These are phyloP conservation scores for Schizochytrium sp. DNA, from an alignment of 108 stramenopile species.

Conservation along the genomic window DNA sequence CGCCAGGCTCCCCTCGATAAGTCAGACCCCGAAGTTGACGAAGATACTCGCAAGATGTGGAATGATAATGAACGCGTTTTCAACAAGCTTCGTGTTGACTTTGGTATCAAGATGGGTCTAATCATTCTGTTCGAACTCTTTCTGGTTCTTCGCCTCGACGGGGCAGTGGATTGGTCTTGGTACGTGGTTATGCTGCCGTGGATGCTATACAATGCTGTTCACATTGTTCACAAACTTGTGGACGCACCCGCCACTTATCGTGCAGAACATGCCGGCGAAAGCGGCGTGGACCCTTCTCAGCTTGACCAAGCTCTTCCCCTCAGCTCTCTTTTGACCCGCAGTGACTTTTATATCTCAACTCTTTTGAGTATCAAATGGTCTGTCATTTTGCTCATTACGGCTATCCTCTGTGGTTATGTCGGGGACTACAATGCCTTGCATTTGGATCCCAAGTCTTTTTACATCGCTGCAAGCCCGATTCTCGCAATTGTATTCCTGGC, in stretches of 20 bases:
- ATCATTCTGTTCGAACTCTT: conserved; percentile 36
- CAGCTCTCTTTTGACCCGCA: not conserved
- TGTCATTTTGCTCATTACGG: not conserved
- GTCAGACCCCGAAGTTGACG: conserved; percentile 54
- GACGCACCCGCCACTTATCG: not conserved
- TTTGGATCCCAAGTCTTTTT: not conserved
- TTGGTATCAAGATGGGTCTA: not conserved
- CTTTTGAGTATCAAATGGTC: conserved; percentile 39
- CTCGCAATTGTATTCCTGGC: conserved; percentile 8
- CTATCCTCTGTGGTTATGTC: not conserved
- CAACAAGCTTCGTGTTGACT: not conserved
- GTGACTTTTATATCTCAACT: not conserved
- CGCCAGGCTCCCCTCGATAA: conserved; percentile 30
- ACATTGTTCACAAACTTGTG: not conserved
- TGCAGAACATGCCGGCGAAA: not conserved
- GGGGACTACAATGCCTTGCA: conserved; percentile 40
- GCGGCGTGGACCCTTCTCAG: not conserved
- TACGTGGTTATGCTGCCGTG: not conserved
- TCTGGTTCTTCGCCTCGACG: conserved; percentile 18
- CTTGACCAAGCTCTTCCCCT: not conserved
- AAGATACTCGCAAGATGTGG: conserved; percentile 20
- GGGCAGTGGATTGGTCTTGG: conserved; percentile 47
- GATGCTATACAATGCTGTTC: conserved; percentile 27
- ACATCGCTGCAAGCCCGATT: conserved; percentile 28
- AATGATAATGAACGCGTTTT: conserved; percentile 20